Evolutionary conservation across 1,139 yeast species (phyloP), one percentile per base, ranked within the genome.

Genomic region (Kodamaea arcana): DNA sequence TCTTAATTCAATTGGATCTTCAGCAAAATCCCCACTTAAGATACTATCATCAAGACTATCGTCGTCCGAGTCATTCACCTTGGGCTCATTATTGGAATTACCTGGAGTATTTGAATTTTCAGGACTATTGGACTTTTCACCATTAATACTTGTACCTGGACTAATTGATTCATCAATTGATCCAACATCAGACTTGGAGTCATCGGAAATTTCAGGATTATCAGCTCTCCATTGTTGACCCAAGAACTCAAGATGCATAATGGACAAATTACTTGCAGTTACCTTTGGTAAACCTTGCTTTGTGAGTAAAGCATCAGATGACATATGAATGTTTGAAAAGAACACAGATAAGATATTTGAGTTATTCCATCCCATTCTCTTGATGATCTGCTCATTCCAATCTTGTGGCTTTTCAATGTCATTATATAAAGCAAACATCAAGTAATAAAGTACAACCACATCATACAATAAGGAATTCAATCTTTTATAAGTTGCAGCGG

Each of bases 311-410:
- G 68, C 56, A 24, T 53, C 60, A 2, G 67, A 50, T 4, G 62
- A 48, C 69, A 65, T 62, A 42, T 59, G 62, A 15, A 60, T 41
- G 4, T 60, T 47, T 1, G 65, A 44, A 32, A 64, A 61, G 20
- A 62, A 40, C 34, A 59, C 61, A 2, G 68, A 63, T 35, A 52
- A 56, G 16, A 64, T 45, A 10, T 59, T 54, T 1, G 56, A 41
- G 37, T 56, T 51, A 10, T 56, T 42, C 65, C 67, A 62, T 1
- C 69, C 69, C 28, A 62, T 46, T 30, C 65, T 45, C 9, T 47
- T 40, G 24, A 58, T 35, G 14, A 62, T 56, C 23, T 46, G 54
- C 0, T 53, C 52, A 6, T 57, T 50, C 67, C 68, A 63, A 5
- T 36, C 35, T 2, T 45, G 46, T 1, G 69, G 58, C 23, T 58